phyloP scores from a whole-genome alignment of 176 grass and related monocot genomes.

The Zea luxurians region DNA sequence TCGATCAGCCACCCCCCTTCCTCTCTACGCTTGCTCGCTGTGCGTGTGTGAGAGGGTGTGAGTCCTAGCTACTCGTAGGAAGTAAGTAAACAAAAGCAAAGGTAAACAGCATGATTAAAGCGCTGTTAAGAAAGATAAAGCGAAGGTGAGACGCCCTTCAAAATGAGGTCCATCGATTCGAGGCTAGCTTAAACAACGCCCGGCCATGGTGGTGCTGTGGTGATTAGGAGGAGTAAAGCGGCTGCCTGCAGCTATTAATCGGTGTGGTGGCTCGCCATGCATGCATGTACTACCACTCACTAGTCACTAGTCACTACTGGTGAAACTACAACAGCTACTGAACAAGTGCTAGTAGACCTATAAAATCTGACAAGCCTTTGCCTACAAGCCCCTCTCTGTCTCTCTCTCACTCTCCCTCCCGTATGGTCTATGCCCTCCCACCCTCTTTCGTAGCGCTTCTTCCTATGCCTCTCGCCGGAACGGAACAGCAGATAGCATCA shows the following conservation, averaged over 20 bases:
- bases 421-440: slow-evolving; percentile 27
- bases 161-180: slow-evolving; percentile 45
- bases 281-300: neutral
- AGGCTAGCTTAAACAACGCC: slow-evolving; percentile 24
- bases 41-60: neutral
- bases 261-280: slow-evolving; percentile 6
- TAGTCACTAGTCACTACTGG: neutral
- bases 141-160: neutral
- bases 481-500: slow-evolving; percentile 30
- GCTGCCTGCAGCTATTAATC: neutral
- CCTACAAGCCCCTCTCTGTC: slow-evolving; percentile 22
- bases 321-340: slow-evolving; percentile 42
- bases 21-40: slow-evolving; percentile 45
- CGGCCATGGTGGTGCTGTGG: slow-evolving; percentile 39
- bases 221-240: slow-evolving; percentile 42
- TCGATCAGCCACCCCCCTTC: slow-evolving; percentile 24
- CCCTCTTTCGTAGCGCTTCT: slow-evolving; percentile 43
- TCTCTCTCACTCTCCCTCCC: neutral
- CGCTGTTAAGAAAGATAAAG: slow-evolving; percentile 61
- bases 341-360: slow-evolving; percentile 48
- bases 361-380: slow-evolving; percentile 50
- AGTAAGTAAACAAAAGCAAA: slow-evolving; percentile 62
- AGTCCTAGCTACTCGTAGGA: neutral
- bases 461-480: slow-evolving; percentile 37
- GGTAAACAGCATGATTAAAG: slow-evolving; percentile 76